Base-by-base conservation (phyloP, 345 rosid genomes). In the Alliaria petiolata region DNA sequence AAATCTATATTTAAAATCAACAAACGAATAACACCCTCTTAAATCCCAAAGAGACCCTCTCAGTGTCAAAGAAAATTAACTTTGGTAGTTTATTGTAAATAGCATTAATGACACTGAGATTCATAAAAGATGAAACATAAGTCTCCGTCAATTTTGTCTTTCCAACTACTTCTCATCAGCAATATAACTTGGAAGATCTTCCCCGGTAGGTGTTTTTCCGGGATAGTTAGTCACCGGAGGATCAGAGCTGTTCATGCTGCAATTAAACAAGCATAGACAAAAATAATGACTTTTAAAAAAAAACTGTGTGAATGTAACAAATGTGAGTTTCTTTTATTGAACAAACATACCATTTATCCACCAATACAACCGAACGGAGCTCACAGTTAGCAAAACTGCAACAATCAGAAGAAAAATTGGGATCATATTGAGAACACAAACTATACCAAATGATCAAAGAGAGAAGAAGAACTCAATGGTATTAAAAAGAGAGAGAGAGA, bases 381-480 rank as follows among this genome's bases (percentile, higher is more conserved):
- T 87, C 91, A 65, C 97, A 85, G 34, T 91, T 91, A 0, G 80
- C 75, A 55, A 91, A 89, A 55, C 95, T 91, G 86, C 83, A 75
- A 34, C 67, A 15, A 35, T 25, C 14, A 28, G 28, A 71, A 14
- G 22, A n/a, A 52, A n/a, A 12, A 57, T 57, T 3, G 1, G 28
- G 11, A n/a, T n/a, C n/a, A n/a, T 62, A 25, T 8, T 26, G 16
- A 71, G 33, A 74, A 17, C 28, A 38, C 8, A 19, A 76, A 65
- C 16, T 16, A 5, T 66, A 42, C 42, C 31, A 17, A 13, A 53
- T 20, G 19, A 49, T 36, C 39, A 68, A 53, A 67, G 47, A 67
- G 42, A 63, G 9, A 31, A 52, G 52, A 42, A 38, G 36, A 65
- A 35, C 1, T 22, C 3, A 22, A 22, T 22, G 3, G 25, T 22